Conservation (phyloP, 306 rosid species). For the Notholithocarpus densiflorus region DNA sequence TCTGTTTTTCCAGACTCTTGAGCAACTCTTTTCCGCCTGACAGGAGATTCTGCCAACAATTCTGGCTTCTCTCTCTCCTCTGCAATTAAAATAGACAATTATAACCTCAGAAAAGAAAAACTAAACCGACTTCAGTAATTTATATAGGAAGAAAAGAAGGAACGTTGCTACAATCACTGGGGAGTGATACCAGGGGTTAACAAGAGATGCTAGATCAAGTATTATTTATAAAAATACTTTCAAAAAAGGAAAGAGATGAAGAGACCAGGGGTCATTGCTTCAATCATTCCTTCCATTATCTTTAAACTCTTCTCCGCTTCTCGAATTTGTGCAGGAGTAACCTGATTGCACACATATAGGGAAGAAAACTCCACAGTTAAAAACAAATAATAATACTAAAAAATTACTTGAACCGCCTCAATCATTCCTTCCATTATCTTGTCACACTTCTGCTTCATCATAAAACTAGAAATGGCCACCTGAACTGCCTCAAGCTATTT, state of each 20-base stretch:
- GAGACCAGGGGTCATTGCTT: slow-evolving; percentile 93
- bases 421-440: not conserved
- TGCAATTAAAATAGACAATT: slow-evolving; percentile 38
- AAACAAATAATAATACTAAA: not conserved
- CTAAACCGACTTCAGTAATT: not conserved
- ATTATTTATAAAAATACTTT: slow-evolving; percentile 1
- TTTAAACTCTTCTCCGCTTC: slow-evolving; percentile 91
- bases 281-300: slow-evolving; percentile 94
- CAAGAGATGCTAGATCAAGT: slow-evolving; percentile 11
- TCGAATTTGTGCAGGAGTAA: slow-evolving; percentile 96
- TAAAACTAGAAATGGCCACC: slow-evolving; percentile 1
- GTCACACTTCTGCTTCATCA: not conserved
- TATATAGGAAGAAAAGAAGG: not conserved
- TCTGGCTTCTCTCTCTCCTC: slow-evolving; percentile 98
- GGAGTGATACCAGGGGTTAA: not conserved
- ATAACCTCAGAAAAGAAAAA: not conserved
- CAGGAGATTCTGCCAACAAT: slow-evolving; percentile 84
- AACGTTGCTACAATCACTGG: not conserved
- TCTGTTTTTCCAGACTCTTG: slow-evolving; percentile 91
- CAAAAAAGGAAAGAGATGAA: slow-evolving; percentile 15
- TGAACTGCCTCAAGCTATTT: not conserved
- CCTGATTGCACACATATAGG: slow-evolving; percentile 41
- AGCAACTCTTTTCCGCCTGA: slow-evolving; percentile 87
- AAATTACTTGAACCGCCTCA: not conserved
- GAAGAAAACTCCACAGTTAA: slow-evolving; percentile 3